phyloP scores from a whole-genome alignment of 139 green algal species.

The Zygnema circumcarinatum region DNA sequence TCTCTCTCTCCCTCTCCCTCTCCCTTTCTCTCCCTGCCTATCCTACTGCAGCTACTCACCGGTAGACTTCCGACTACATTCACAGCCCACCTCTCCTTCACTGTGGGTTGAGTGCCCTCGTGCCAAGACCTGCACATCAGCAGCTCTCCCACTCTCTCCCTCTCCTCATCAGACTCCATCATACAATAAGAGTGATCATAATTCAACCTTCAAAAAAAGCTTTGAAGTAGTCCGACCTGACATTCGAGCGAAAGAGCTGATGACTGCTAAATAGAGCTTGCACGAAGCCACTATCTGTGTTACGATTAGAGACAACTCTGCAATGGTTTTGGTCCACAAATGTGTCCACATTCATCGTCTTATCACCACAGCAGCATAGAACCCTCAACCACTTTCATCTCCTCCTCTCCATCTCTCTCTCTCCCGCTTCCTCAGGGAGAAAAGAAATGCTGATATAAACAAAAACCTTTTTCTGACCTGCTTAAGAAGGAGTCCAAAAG shows the following conservation, averaged over 20 bases:
- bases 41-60: neutral
- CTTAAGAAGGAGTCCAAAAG: neutral
- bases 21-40: neutral
- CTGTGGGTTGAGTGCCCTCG: neutral
- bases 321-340: conserved; percentile 41
- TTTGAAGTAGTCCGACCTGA: conserved; percentile 1
- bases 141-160: neutral
- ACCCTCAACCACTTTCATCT: no score
- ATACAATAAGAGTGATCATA: neutral
- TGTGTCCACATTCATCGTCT: no score
- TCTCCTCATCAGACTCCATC: neutral
- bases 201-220: neutral
- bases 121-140: neutral
- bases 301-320: conserved; percentile 43
- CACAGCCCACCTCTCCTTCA: neutral
- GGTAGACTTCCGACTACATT: neutral
- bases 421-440: no score
- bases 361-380: no score
- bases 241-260: neutral
- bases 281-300: conserved; percentile 31
- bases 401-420: no score
- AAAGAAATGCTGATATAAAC: no score
- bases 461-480: no score
- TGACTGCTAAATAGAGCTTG: conserved; percentile 1
- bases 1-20: neutral